Conservation (phyloP, 1,284 basidiomycete genomes). For the Cryptococcus floricola region DNA sequence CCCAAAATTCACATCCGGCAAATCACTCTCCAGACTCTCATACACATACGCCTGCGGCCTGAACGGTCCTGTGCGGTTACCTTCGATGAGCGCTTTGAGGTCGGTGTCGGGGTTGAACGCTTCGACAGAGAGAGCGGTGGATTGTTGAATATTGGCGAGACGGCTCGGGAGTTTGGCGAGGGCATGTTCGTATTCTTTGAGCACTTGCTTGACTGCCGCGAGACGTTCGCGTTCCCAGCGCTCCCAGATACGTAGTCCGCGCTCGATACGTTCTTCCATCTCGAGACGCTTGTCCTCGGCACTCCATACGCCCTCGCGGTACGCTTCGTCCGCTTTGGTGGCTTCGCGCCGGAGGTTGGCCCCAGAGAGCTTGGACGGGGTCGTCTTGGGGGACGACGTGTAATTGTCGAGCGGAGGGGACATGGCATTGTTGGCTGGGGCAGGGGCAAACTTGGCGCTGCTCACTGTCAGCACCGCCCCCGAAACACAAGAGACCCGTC, state of each 20-base stretch:
- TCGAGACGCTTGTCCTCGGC: slow-evolving; percentile 71
- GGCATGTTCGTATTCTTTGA: slow-evolving; percentile 77
- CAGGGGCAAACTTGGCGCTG: slow-evolving; percentile 79
- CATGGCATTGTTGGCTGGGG: slow-evolving; percentile 36
- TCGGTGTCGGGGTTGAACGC: slow-evolving; percentile 82
- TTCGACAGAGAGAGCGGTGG: slow-evolving; percentile 68
- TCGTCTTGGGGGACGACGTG: slow-evolving; percentile 66
- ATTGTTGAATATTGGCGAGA: slow-evolving; percentile 62
- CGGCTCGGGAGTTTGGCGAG: slow-evolving; percentile 65
- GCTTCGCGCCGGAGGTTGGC: slow-evolving; percentile 63
- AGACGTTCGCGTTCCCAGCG: slow-evolving; percentile 79
- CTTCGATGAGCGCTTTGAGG: slow-evolving; percentile 64
- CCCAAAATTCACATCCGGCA: slow-evolving; percentile 79
- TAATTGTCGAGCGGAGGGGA: slow-evolving; percentile 60
- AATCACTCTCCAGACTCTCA: slow-evolving; percentile 72
- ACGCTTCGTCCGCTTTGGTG: slow-evolving; percentile 68
- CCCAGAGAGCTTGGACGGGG: slow-evolving; percentile 15
- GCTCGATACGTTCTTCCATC: slow-evolving; percentile 79
- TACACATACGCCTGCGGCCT: slow-evolving; percentile 74
- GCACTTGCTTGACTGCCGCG: slow-evolving; percentile 73
- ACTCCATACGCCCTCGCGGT: slow-evolving; percentile 57
- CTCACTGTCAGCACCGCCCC: slow-evolving; percentile 1
- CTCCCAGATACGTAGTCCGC: slow-evolving; percentile 71
- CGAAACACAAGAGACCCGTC: not conserved
- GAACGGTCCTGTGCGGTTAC: slow-evolving; percentile 85